Evolutionary conservation across 306 rosid genomes (phyloP), one percentile per base, ranked within the genome.

Genomic region (Alnus glutinosa): DNA sequence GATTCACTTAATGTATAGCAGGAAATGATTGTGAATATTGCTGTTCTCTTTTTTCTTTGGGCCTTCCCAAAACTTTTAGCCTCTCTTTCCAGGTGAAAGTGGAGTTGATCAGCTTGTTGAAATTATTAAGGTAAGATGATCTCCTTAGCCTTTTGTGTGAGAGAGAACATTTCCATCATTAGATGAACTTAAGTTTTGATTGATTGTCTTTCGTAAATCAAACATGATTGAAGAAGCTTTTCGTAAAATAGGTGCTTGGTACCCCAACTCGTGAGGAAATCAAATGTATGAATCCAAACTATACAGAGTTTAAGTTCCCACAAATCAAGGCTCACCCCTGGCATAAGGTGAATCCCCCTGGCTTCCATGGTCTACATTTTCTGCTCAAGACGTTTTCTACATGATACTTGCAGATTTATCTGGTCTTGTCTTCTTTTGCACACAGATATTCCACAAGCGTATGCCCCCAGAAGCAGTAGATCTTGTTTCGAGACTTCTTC

Each of bases 101-200:
- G 96, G 90, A 64, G 96, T 87, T 47, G 93, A 91, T 84, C 96
- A 91, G 71, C 93, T 91, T 79, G 93, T 91, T 77, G 96, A 89
- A 84, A 89, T 89, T 72, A 89, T 91, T 73, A 91, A 89, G 93
- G 96, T 91, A 70, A 76, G 23, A 30, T 80, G 23, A 30, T 80
- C 42, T 57, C 34, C 2, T 39, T 49, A 42, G 49, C 34, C 55
- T 39, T 76, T 7, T 66, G 68, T 63, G 5, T 58, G 68, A 62
- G 59, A 57, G 9, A 1, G 19, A 73, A 68, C 61, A 44, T 11
- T 8, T 28, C 57, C 19, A 6, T 72, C 55, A 54, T 51, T 48
- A 7, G 61, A 2, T 48, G 49, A 76, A 66, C 54, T 76, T 10
- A 23, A 51, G 19, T 70, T 77, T 11, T 55, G 39, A n/a, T 14